Conservation (phyloP, 2,329 filamentous ascomycete species). For the Monilinia fructicola region DNA sequence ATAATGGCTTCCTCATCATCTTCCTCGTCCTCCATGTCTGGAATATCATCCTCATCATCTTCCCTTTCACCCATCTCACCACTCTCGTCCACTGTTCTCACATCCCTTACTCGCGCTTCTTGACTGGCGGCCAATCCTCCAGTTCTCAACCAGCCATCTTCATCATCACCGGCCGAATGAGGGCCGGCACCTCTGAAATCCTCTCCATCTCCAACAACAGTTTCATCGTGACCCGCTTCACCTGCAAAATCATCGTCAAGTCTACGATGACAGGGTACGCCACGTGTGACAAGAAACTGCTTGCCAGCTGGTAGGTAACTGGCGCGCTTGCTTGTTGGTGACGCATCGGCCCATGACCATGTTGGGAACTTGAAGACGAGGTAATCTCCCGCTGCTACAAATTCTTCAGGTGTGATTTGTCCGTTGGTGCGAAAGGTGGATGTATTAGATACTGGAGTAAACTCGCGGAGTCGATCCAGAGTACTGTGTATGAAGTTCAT, state of each 20-base stretch:
- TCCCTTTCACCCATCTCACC: conserved; percentile 79
- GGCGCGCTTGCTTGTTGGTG: conserved; percentile 74
- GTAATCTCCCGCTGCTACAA: conserved; percentile 92
- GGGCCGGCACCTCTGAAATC: conserved; percentile 52
- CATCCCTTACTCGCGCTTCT: conserved; percentile 74
- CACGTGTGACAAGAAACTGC: conserved; percentile 92
- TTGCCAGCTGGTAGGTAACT: conserved; percentile 82
- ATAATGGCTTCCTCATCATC: conserved; percentile 96
- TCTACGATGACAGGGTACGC: conserved; percentile 88
- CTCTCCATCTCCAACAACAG: conserved; percentile 78
- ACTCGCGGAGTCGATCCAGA: conserved; percentile 88
- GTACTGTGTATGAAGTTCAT: conserved; percentile 95
- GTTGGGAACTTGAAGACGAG: conserved; percentile 98
- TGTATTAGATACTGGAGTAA: conserved; percentile 83
- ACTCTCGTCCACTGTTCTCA: conserved; percentile 84
- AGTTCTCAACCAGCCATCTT: conserved; percentile 90
- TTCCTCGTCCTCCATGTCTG: conserved; percentile 97
- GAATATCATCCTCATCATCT: conserved; percentile 78
- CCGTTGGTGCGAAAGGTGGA: conserved; percentile 93
- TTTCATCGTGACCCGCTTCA: conserved; percentile 81
- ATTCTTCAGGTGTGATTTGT: conserved; percentile 96
- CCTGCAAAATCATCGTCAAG: conserved; percentile 93
- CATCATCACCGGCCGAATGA: conserved; percentile 57
- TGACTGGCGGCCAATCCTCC: conserved; percentile 75
- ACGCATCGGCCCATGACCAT: conserved; percentile 93